phyloP scores from a whole-genome alignment of 2,329 filamentous ascomycete genomes.

The Colletotrichum cordylinicola region DNA sequence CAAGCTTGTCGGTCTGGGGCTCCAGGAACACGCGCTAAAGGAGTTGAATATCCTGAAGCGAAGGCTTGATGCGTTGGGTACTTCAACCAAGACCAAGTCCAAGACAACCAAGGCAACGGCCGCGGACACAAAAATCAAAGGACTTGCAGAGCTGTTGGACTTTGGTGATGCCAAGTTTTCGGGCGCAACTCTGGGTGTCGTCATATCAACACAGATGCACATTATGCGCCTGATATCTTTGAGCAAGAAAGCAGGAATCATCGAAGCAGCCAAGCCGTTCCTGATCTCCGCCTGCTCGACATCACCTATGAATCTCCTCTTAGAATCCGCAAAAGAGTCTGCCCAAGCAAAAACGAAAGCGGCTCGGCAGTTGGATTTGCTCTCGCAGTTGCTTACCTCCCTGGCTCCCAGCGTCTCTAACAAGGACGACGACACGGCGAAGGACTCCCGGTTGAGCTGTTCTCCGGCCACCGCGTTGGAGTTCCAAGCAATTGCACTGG shows the following conservation, averaged over 20 bases:
- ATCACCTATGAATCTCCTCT: constrained; percentile 65
- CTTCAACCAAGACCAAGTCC: not conserved
- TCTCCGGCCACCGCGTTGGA: constrained; percentile 64
- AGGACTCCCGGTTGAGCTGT: constrained; percentile 59
- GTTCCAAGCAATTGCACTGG: constrained; percentile 69
- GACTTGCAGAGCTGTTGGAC: constrained; percentile 65
- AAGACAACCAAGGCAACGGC: not conserved
- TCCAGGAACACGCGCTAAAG: constrained; percentile 72
- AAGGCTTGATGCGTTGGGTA: constrained; percentile 53
- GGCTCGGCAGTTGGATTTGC: constrained; percentile 68
- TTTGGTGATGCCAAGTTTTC: constrained; percentile 55
- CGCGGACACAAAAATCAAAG: constrained; percentile 35
- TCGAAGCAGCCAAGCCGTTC: constrained; percentile 62
- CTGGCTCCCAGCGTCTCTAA: constrained; percentile 71
- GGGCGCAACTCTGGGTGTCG: constrained; percentile 53
- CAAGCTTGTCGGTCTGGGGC: constrained; percentile 67
- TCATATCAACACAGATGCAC: constrained; percentile 70
- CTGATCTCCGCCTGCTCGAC: constrained; percentile 57
- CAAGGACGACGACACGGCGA: constrained; percentile 63
- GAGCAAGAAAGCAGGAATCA: constrained; percentile 62
- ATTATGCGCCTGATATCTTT: constrained; percentile 67
- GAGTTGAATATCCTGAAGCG: constrained; percentile 72
- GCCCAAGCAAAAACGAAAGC: constrained; percentile 60
- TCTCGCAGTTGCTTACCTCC: constrained; percentile 70
- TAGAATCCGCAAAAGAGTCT: constrained; percentile 47